Conservation (phyloP, 1,139 yeast genomes). For the Magnusiomyces ingens region DNA sequence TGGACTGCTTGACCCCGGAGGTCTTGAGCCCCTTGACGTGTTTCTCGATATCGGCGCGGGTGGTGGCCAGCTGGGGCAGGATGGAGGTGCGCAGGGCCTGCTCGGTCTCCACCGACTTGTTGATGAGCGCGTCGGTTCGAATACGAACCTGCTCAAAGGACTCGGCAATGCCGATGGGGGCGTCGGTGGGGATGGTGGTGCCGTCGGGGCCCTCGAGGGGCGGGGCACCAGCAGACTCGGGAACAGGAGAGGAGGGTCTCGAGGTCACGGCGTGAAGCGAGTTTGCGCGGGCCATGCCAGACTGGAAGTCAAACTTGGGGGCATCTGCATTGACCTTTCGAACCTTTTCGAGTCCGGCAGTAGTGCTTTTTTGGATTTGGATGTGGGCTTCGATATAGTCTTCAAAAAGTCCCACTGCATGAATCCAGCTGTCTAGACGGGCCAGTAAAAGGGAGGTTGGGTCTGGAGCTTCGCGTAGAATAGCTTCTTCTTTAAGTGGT, state of each 20-base stretch:
- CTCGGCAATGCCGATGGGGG: conserved; percentile 30
- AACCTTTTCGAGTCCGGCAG: conserved; percentile 31
- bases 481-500: conserved; percentile 23
- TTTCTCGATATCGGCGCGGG: conserved; percentile 35
- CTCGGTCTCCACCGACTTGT: conserved; percentile 33
- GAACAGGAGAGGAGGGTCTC: conserved; percentile 5
- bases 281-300: too few relatives aligned
- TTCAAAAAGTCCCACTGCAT: conserved; percentile 28
- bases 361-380: conserved; percentile 25
- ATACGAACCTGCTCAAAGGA: conserved; percentile 31
- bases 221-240: background rate
- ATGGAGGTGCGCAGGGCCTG: conserved; percentile 29
- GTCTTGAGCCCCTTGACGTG: conserved; percentile 36
- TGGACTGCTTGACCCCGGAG: conserved; percentile 32
- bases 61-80: conserved; percentile 33
- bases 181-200: conserved; percentile 10
- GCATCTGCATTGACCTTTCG: conserved; percentile 30
- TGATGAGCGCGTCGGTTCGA: conserved; percentile 30
- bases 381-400: conserved; percentile 29
- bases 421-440: conserved; percentile 36
- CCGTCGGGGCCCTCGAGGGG: conserved; percentile 4
- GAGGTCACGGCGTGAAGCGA: conserved; percentile 8
- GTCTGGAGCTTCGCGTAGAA: conserved; percentile 27
- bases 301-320: conserved; percentile 31
- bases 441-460: conserved; percentile 32